phyloP scores from a whole-genome alignment of 495 filamentous ascomycete species.

The Aspergillus heteromorphus region DNA sequence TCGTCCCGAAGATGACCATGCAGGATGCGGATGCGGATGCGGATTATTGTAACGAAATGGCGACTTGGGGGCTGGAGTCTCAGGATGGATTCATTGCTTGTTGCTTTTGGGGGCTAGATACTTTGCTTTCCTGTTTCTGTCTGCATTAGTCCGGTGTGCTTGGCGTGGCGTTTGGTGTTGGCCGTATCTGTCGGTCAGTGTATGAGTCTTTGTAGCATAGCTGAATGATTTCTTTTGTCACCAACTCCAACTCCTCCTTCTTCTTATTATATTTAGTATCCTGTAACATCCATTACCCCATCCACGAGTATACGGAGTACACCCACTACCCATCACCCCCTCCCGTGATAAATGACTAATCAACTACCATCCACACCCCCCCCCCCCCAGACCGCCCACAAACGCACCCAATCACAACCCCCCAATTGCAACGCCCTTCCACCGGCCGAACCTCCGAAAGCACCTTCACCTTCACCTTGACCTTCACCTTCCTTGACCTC shows the following conservation, averaged over 20 bases:
- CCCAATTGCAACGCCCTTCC: slow-evolving; percentile 16
- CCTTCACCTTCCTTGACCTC: slow-evolving; percentile 1
- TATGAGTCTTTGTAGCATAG: neutral
- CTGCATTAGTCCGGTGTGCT: slow-evolving; percentile 1
- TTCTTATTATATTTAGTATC: no score
- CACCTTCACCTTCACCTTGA: slow-evolving; percentile 2
- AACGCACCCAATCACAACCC: slow-evolving; percentile 14
- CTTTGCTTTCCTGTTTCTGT: neutral
- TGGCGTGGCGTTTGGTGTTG: slow-evolving; percentile 10
- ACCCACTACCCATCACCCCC: neutral
- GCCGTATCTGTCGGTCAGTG: neutral
- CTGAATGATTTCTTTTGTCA: no score
- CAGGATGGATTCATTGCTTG: no score
- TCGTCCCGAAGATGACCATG: neutral
- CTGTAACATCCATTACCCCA: no score
- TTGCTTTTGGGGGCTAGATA: neutral
- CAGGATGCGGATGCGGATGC: neutral
- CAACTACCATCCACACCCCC: neutral
- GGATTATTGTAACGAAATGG: neutral
- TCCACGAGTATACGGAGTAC: no score
- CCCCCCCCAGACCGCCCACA: slow-evolving; percentile 10
- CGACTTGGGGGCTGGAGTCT: neutral
- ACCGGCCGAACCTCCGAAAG: slow-evolving; percentile 7
- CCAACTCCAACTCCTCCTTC: no score
- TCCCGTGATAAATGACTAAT: slow-evolving; percentile 7